These are phyloP conservation scores for Cercospora sp. DNA, from an alignment of 2,329 filamentous ascomycete genomes.

Conservation along the genomic window DNA sequence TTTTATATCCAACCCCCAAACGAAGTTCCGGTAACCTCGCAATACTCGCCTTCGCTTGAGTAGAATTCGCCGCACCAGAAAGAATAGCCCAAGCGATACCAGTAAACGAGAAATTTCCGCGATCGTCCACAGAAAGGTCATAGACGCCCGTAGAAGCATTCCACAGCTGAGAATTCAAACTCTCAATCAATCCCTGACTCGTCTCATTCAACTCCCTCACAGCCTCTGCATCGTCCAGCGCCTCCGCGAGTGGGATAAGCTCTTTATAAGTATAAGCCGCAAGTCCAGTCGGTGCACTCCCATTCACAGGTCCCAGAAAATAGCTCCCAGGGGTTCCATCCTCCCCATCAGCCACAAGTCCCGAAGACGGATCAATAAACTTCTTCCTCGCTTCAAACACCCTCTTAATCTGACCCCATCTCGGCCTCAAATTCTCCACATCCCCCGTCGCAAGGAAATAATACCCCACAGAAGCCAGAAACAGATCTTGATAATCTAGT, in stretches of 20 bases:
- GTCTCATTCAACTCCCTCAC: conserved; percentile 30
- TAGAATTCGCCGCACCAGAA: conserved; percentile 39
- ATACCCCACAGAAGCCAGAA: conserved; percentile 34
- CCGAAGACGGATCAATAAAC: conserved; percentile 35
- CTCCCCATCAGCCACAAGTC: conserved; percentile 28
- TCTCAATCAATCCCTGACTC: conserved; percentile 29
- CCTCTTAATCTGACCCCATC: conserved; percentile 35
- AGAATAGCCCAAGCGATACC: conserved; percentile 41
- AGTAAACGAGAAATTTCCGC: conserved; percentile 39
- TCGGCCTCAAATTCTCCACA: conserved; percentile 19
- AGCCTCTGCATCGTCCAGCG: conserved; percentile 35
- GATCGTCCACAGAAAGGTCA: conserved; percentile 32
- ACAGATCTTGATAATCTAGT: conserved; percentile 39
- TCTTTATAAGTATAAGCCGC: conserved; percentile 34
- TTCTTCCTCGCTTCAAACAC: conserved; percentile 27
- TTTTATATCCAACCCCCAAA: conserved; percentile 44
- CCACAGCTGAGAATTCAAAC: conserved; percentile 41
- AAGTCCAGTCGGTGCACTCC: conserved; percentile 34
- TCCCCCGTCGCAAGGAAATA: conserved; percentile 35
- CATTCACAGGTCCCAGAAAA: conserved; percentile 39
- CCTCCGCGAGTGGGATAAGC: conserved; percentile 36
- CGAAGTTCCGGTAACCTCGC: conserved; percentile 37
- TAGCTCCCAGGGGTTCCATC: conserved; percentile 7
- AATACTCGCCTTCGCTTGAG: conserved; percentile 37
- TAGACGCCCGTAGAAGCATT: conserved; percentile 38